Conservation (phyloP, 1,284 basidiomycete species). For the Tylopilus sp. region DNA sequence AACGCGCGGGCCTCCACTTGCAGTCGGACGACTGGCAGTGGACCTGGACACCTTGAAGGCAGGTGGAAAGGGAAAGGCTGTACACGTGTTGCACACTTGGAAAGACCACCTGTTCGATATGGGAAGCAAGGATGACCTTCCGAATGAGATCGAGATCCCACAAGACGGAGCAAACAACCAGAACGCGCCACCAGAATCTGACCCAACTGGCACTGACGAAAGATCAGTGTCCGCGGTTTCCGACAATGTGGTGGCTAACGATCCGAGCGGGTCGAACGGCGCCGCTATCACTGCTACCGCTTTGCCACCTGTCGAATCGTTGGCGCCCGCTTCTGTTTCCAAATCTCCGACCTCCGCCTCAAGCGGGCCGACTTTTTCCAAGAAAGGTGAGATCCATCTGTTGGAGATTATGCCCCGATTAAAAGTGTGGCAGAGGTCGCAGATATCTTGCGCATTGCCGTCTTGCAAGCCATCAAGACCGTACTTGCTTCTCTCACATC, state of each 20-base stretch:
- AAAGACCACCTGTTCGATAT: conserved; percentile 79
- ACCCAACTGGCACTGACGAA: conserved; percentile 8
- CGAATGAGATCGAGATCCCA: conserved; percentile 49
- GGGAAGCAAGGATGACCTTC: conserved; percentile 68
- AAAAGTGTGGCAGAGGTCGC: conserved; percentile 65
- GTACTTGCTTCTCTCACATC: conserved; percentile 59
- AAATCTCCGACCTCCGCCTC: conserved; percentile 18
- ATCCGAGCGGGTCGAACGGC: conserved; percentile 21
- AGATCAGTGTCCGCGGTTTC: conserved; percentile 13
- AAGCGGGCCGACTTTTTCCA: conserved; percentile 24
- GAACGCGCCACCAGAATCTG: conserved; percentile 24
- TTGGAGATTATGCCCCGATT: conserved; percentile 8
- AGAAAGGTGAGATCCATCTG: conserved; percentile 36
- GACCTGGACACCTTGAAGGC: conserved; percentile 57
- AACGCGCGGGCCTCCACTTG: conserved; percentile 64
- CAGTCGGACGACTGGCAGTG: conserved; percentile 76
- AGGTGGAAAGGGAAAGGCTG: conserved; percentile 78
- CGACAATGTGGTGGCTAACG: conserved; percentile 31
- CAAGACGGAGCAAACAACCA: conserved; percentile 31
- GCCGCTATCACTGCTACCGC: conserved; percentile 7
- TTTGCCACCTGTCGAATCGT: conserved; percentile 15
- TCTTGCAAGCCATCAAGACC: conserved; percentile 75
- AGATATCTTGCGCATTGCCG: conserved; percentile 69
- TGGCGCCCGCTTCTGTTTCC: conserved; percentile 9
- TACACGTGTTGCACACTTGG: conserved; percentile 74